Conservation (phyloP, 306 rosid species). For the Cicer yamashitae region DNA sequence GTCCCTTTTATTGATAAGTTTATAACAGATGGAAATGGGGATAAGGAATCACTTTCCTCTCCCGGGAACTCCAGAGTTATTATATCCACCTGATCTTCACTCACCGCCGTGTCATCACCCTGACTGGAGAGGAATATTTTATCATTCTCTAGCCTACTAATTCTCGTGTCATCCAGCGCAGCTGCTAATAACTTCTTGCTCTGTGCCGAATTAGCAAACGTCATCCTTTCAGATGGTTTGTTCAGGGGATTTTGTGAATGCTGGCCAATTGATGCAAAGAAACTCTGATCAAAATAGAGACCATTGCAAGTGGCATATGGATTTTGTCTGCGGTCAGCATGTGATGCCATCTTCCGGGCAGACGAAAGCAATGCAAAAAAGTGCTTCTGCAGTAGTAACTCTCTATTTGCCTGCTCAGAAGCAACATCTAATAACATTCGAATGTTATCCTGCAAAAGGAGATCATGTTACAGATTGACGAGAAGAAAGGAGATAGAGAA, state of each 20-base stretch:
- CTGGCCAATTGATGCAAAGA: conserved; percentile 57
- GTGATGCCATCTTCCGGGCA: conserved; percentile 71
- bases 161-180: conserved; percentile 66
- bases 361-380: conserved; percentile 81
- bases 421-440: conserved; percentile 78
- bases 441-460: conserved; percentile 77
- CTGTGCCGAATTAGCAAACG: conserved; percentile 57
- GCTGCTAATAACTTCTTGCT: conserved; percentile 65
- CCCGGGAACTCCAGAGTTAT: conserved; percentile 67
- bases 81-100: conserved; percentile 65
- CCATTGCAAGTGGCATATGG: conserved; percentile 58
- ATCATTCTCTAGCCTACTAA: conserved; percentile 52
- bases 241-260: conserved; percentile 57
- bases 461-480: conserved; percentile 21
- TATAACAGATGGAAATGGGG: conserved; percentile 68
- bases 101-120: conserved; percentile 40
- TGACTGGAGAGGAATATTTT: conserved; percentile 53
- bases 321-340: conserved; percentile 50
- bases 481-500: not conserved
- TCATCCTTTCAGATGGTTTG: conserved; percentile 63
- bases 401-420: conserved; percentile 79
- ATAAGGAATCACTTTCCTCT: conserved; percentile 50
- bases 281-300: conserved; percentile 60
- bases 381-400: conserved; percentile 87
- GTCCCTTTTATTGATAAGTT: conserved; percentile 63